phyloP scores from a whole-genome alignment of 306 rosid species.

The Casuarina equisetifolia region DNA sequence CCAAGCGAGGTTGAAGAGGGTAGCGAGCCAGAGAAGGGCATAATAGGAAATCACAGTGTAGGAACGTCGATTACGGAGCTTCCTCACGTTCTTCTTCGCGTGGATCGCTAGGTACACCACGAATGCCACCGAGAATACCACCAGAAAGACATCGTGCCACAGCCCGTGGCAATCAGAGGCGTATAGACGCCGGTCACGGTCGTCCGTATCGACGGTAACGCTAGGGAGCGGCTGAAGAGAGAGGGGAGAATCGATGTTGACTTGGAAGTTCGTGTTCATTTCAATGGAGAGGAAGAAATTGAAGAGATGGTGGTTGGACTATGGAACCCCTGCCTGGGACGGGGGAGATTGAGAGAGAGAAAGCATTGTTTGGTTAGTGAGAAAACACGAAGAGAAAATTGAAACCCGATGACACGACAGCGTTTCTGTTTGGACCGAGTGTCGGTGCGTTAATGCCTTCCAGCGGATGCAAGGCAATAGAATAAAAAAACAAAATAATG shows the following conservation, averaged over 20 bases:
- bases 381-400: neutral
- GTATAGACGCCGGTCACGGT: constrained; percentile 11
- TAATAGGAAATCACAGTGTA: constrained; percentile 50
- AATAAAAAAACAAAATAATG: too few relatives aligned
- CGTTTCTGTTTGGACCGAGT: neutral
- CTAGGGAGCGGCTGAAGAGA: constrained; percentile 27
- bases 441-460: too few relatives aligned
- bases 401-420: neutral
- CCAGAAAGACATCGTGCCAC: constrained; percentile 45
- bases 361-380: constrained; percentile 1
- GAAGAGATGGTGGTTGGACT: neutral
- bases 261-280: constrained; percentile 17
- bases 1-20: constrained; percentile 60
- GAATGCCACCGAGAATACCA: constrained; percentile 54
- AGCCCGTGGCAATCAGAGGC: constrained; percentile 41
- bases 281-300: neutral
- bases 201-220: constrained; percentile 10
- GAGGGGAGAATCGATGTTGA: constrained; percentile 20
- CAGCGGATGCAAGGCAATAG: too few relatives aligned
- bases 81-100: constrained; percentile 56
- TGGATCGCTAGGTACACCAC: constrained; percentile 44
- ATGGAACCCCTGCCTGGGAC: constrained; percentile 14
- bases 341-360: constrained; percentile 8
- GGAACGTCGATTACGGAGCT: constrained; percentile 48
- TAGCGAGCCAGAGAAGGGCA: constrained; percentile 65